Conservation (phyloP, 257 asterid species). For the Solanum chiquidenum region DNA sequence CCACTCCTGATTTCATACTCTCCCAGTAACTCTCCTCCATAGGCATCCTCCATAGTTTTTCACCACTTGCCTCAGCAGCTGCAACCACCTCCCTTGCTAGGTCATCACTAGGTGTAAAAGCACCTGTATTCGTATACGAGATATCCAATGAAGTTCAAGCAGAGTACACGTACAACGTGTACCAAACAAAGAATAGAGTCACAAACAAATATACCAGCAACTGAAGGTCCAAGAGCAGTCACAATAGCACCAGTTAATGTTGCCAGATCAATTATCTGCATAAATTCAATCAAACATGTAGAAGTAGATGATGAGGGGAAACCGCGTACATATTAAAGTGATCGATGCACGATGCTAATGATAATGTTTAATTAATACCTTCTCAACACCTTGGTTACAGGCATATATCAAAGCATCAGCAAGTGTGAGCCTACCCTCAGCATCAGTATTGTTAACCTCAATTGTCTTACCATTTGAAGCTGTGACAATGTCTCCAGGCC, state of each 20-base stretch:
- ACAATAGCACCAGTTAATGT: slow-evolving; percentile 85
- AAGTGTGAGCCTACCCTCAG: slow-evolving; percentile 96
- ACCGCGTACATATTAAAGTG: not conserved
- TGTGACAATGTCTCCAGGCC: slow-evolving; percentile 86
- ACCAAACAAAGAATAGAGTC: not conserved
- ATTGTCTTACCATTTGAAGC: slow-evolving; percentile 94
- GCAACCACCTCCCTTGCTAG: slow-evolving; percentile 66
- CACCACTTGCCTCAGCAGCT: slow-evolving; percentile 80
- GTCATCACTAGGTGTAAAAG: slow-evolving; percentile 75
- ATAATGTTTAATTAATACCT: slow-evolving; percentile 28
- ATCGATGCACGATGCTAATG: not conserved
- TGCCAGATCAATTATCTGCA: slow-evolving; percentile 86
- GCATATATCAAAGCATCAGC: slow-evolving; percentile 96
- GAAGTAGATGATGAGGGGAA: not conserved
- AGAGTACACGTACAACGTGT: not conserved
- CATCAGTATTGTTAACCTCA: slow-evolving; percentile 98
- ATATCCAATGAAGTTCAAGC: not conserved
- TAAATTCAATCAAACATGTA: not conserved
- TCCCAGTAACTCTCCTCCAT: slow-evolving; percentile 97
- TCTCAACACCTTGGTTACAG: slow-evolving; percentile 90
- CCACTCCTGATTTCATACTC: slow-evolving; percentile 87
- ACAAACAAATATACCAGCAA: slow-evolving; percentile 51
- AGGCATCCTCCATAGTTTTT: slow-evolving; percentile 92
- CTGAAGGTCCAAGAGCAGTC: slow-evolving; percentile 82
- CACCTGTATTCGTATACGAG: slow-evolving; percentile 34